Conservation (phyloP, 139 green algal genomes). For the Chlamydomonas eustigma region DNA sequence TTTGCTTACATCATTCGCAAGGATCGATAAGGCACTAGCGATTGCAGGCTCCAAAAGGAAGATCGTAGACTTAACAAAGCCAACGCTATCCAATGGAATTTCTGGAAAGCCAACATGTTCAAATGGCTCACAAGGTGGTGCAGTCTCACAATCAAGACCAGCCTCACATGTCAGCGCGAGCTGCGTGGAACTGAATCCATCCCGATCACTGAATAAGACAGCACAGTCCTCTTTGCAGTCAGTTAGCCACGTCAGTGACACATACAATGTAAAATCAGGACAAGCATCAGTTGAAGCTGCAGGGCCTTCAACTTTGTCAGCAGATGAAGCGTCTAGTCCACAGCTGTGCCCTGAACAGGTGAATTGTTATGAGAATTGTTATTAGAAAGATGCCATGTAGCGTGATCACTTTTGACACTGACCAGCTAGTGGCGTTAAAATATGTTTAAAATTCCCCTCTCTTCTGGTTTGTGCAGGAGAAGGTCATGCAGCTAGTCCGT, state of each 20-base stretch:
- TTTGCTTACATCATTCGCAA: not conserved
- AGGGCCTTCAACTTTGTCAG: not conserved
- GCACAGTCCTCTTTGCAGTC: not conserved
- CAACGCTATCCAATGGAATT: too few relatives aligned
- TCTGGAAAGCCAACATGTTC: not conserved
- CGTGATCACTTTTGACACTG: too few relatives aligned
- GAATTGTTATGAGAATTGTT: too few relatives aligned
- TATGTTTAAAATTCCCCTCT: not conserved
- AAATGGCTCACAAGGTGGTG: not conserved
- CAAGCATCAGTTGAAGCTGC: not conserved
- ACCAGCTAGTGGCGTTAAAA: too few relatives aligned
- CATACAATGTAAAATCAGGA: not conserved
- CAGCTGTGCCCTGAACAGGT: slow-evolving; percentile 31
- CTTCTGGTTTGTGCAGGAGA: slow-evolving; percentile 19
- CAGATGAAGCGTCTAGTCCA: slow-evolving; percentile 27
- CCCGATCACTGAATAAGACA: not conserved
- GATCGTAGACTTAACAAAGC: too few relatives aligned
- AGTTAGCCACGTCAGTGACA: slow-evolving; percentile 18
- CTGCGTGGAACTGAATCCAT: not conserved
- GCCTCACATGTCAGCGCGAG: not conserved
- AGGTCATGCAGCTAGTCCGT: slow-evolving; percentile 44
- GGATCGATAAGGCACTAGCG: not conserved
- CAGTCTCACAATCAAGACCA: not conserved
- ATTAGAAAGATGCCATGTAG: too few relatives aligned
- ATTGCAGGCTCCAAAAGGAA: not conserved